A percentile compares a stretch with the other conserved stretches of the same genome.
These are phyloP conservation scores for Coelastrella sp. DNA, from an alignment of 139 green algal genomes.

Conservation along the genomic window DNA sequence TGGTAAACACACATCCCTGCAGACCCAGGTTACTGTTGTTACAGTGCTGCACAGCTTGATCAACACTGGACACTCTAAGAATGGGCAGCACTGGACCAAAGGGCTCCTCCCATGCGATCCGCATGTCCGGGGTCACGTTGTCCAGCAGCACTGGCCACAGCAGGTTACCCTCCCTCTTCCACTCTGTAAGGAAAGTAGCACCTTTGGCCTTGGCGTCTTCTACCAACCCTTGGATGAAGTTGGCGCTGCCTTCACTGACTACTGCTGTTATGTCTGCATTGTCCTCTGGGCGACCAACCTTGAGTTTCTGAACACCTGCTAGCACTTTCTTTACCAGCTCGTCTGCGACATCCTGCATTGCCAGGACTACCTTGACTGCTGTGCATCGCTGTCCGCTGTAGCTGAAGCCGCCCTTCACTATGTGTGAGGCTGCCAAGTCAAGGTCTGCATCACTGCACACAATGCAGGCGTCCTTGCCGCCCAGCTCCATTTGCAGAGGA, in stretches of 20 bases:
- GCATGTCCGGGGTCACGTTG: slow-evolving; percentile 91
- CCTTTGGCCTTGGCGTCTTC: slow-evolving; percentile 81
- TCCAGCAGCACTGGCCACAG: slow-evolving; percentile 95
- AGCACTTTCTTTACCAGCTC: slow-evolving; percentile 76
- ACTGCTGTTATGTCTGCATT: slow-evolving; percentile 91
- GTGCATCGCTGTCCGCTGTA: slow-evolving; percentile 94
- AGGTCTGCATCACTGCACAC: slow-evolving; percentile 88
- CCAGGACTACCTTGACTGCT: slow-evolving; percentile 89
- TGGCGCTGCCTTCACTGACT: slow-evolving; percentile 83
- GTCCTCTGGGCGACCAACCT: slow-evolving; percentile 89
- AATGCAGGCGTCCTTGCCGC: slow-evolving; percentile 88
- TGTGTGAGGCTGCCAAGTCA: slow-evolving; percentile 85
- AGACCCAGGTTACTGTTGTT: slow-evolving; percentile 89
- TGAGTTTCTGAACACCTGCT: slow-evolving; percentile 78
- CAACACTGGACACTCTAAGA: slow-evolving; percentile 80
- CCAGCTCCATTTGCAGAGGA: slow-evolving; percentile 98
- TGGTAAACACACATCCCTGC: slow-evolving; percentile 95
- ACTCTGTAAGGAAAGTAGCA: slow-evolving; percentile 69
- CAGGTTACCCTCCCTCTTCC: slow-evolving; percentile 86
- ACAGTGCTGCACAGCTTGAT: slow-evolving; percentile 89
- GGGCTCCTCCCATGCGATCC: slow-evolving; percentile 95
- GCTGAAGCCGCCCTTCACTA: slow-evolving; percentile 94
- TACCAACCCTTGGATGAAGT: slow-evolving; percentile 93
- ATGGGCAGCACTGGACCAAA: slow-evolving; percentile 97
- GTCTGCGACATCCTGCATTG: slow-evolving; percentile 81